Base-by-base conservation (phyloP, 257 asterid species). In the Capsicum chinense region DNA sequence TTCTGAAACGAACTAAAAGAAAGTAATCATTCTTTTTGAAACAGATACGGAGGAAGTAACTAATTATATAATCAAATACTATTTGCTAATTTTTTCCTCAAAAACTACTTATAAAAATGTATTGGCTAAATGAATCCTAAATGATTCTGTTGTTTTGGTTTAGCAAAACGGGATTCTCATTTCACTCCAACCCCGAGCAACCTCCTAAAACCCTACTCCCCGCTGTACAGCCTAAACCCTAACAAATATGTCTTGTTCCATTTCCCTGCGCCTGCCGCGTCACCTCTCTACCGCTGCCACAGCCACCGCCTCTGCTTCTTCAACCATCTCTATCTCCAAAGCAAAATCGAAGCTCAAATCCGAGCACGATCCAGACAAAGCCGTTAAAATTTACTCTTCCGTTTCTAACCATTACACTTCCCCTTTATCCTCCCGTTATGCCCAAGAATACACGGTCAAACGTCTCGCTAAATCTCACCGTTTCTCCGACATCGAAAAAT, bases 391-490 rank as follows among this genome's bases (percentile, higher is more conserved):
- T 88, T 94, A 94, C 91, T 82, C 92, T 64, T 87, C 95, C 26
- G 89, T 91, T 88, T 86, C 96, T 82, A 48, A 86, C 86, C 68
- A 87, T 84, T 66, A 91, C 85, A 33, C 86, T 83, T 88, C 94
- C 11, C 88, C 90, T 9, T 14, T 88, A 81, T 85, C 94, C 83
- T 79, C 92, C 3, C 97, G 95, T 86, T 90, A 90, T 90, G 91
- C 91, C 80, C 98, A 95, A 86, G 95, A 91, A n/a, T 82, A 84
- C 85, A 66, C 97, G 83, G 94, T 94, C 74, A 93, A 92, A 79
- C 97, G 97, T 80, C 98, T 95, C 82, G 93, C 91, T 79, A 92
- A 88, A 67, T 87, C 93, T 69, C 92, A 84, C 52, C 95, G 98
- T 76, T 93, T 92, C 85, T 84, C 93, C 54, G 98, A 95, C 84